These are phyloP conservation scores for Isoetes engelmannii DNA, from an alignment of 83 land plant species.

Conservation along the genomic window DNA sequence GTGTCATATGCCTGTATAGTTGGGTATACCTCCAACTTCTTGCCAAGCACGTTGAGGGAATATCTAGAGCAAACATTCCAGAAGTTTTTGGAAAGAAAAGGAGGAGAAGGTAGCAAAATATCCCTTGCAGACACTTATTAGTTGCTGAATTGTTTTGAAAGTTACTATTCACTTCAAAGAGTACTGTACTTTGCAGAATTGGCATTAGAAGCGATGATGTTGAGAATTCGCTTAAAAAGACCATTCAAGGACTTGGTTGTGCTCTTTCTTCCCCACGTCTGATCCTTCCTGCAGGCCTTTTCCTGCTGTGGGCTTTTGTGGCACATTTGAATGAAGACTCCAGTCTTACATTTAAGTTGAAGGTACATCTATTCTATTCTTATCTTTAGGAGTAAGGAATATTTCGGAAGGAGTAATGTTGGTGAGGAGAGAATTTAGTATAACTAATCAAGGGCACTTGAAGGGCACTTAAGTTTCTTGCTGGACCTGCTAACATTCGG, in stretches of 20 bases:
- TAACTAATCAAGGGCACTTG: too few relatives aligned
- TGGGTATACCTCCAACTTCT: conserved; percentile 73
- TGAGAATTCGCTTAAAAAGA: conserved; percentile 46
- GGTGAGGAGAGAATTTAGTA: too few relatives aligned
- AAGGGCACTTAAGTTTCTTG: too few relatives aligned
- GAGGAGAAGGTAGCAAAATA: conserved; percentile 40
- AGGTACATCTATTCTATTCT: conserved; percentile 14
- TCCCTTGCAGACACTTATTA: too few relatives aligned
- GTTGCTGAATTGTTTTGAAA: not conserved
- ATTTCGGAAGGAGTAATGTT: too few relatives aligned
- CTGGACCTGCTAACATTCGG: not conserved
- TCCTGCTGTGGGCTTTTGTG: conserved; percentile 49
- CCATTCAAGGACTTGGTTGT: conserved; percentile 50
- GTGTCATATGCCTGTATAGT: conserved; percentile 45
- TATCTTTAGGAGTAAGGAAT: conserved; percentile 5
- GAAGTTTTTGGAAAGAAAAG: conserved; percentile 57
- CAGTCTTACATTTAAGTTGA: not conserved
- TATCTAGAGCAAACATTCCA: conserved; percentile 53
- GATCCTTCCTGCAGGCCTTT: conserved; percentile 70
- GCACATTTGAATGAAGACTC: conserved; percentile 13
- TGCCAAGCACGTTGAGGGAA: conserved; percentile 54
- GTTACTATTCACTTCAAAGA: not conserved
- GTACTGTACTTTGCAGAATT: conserved; percentile 34
- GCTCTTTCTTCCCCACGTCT: conserved; percentile 96
- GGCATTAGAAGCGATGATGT: conserved; percentile 85